Evolutionary conservation across 2,329 filamentous ascomycete species (phyloP).

Genomic region (Phialophora verrucosa): DNA sequence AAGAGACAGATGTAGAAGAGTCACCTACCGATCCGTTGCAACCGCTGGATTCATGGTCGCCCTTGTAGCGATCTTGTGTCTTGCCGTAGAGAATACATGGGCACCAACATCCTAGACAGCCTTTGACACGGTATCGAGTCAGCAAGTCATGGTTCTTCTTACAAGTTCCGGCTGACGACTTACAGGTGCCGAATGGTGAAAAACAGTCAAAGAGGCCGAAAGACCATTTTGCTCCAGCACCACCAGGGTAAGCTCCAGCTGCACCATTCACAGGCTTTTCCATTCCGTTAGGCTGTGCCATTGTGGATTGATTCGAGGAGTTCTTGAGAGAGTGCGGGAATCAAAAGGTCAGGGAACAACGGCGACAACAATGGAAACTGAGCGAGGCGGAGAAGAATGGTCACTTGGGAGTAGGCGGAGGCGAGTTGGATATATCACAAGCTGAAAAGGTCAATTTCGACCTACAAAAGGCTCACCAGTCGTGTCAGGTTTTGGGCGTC

Average conservation of each 20-base stretch:
- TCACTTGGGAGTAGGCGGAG: neutral
- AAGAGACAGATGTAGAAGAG: neutral
- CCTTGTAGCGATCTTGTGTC: conserved; percentile 44
- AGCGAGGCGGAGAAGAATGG: neutral
- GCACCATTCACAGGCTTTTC: conserved; percentile 10
- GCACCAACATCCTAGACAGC: conserved; percentile 41
- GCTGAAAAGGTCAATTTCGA: neutral
- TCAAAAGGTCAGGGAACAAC: neutral
- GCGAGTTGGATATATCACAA: conserved; percentile 4
- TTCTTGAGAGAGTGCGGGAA: conserved; percentile 4
- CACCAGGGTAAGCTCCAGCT: conserved; percentile 19
- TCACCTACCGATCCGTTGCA: conserved; percentile 40
- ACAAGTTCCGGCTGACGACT: conserved; percentile 6
- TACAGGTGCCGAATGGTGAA: conserved; percentile 44
- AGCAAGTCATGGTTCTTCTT: neutral
- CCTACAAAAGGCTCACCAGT: neutral
- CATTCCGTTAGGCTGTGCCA: conserved; percentile 4
- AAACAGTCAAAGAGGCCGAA: conserved; percentile 45
- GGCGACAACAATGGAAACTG: neutral
- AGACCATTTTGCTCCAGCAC: conserved; percentile 41
- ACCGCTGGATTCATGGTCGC: conserved; percentile 40
- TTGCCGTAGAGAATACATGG: conserved; percentile 45
- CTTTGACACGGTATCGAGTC: conserved; percentile 31
- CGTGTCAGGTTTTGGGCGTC: neutral
- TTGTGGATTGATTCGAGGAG: conserved; percentile 4